Evolutionary conservation across 306 rosid species (phyloP), one percentile per base, ranked within the genome.

Genomic region (Cyamopsis tetragonoloba): DNA sequence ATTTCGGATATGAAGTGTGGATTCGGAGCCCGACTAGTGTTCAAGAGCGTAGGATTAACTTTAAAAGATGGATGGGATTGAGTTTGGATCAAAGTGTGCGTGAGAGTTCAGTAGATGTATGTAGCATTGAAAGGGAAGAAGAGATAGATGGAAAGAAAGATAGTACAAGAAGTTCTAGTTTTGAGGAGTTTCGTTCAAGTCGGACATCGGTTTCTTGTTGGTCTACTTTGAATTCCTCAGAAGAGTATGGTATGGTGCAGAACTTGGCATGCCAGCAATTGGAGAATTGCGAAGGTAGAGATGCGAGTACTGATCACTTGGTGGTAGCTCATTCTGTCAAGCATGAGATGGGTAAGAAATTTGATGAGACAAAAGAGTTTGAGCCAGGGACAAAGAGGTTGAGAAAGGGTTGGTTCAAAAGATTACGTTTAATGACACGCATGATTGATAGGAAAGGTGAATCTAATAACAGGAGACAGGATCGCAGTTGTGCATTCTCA

Each of bases 341-440:
- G n/a, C n/a, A 63, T 43, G 74, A 69, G 17, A 81, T 81, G 56
- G 74, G 71, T 49, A 79, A 30, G 71, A 80, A 57, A 51, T 37
- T 18, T 19, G 76, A 75, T 61, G 82, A 64, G 30, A 44, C n/a
- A 0, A 59, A 75, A 31, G 34, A 60, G 39, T 32, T 35, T 27
- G 43, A 83, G 50, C 60, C 78, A 66, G 68, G 42, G 50, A 51
- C 79, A 78, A 81, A 90, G 66, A n/a, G n/a, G n/a, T n/a, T n/a
- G n/a, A n/a, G n/a, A n/a, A n/a, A n/a, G 66, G 65, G 85, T 59
- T 89, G 97, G 97, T 59, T 84, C 12, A 77, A 66, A 42, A 90
- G 73, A 79, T 77, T 93, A 62, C 76, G 83, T 63, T 86, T 96
- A 7, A 78, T 91, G 23, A 41, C 99, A 0, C 83, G 98, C 65